Evolutionary conservation across 2,329 filamentous ascomycete species (phyloP).

Genomic region (Verticillium tricorpus): DNA sequence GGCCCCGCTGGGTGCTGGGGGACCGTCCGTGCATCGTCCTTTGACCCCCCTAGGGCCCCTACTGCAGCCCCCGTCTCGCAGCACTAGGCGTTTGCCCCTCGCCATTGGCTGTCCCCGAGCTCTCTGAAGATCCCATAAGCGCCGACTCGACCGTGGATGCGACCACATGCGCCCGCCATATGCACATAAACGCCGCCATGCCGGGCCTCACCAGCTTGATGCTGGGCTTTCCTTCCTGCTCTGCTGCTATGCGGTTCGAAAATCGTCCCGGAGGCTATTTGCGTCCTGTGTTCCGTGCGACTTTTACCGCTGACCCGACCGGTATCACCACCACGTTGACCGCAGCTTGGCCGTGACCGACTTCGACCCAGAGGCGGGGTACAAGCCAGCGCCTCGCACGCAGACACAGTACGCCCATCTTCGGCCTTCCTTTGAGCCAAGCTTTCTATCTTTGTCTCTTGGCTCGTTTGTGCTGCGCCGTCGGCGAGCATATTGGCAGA

Average conservation of each 20-base stretch:
- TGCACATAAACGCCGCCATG: conserved; percentile 11
- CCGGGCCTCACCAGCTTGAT: background rate
- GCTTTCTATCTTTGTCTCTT: conserved; percentile 4
- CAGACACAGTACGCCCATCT: background rate
- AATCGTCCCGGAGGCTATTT: background rate
- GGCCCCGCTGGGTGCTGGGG: background rate
- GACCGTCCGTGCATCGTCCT: background rate
- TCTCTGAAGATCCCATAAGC: conserved; percentile 11
- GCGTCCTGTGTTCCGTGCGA: background rate
- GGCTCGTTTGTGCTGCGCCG: conserved; percentile 3
- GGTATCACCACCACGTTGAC: background rate
- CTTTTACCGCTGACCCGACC: background rate
- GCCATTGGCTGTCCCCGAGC: conserved; percentile 6
- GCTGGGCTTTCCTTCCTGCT: background rate
- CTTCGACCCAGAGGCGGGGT: background rate
- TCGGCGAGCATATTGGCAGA: background rate
- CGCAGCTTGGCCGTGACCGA: background rate
- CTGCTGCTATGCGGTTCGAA: background rate
- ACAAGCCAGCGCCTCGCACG: background rate
- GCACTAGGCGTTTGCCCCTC: background rate
- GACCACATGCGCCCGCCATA: conserved; percentile 10
- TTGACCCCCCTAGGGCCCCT: background rate
- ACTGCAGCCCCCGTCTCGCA: background rate
- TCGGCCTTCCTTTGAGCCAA: background rate
- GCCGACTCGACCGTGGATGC: conserved; percentile 13